A percentile compares a stretch with the other conserved stretches of the same genome.
Conservation (phyloP, 495 filamentous ascomycete species). For the Penicillium verhagenii region DNA sequence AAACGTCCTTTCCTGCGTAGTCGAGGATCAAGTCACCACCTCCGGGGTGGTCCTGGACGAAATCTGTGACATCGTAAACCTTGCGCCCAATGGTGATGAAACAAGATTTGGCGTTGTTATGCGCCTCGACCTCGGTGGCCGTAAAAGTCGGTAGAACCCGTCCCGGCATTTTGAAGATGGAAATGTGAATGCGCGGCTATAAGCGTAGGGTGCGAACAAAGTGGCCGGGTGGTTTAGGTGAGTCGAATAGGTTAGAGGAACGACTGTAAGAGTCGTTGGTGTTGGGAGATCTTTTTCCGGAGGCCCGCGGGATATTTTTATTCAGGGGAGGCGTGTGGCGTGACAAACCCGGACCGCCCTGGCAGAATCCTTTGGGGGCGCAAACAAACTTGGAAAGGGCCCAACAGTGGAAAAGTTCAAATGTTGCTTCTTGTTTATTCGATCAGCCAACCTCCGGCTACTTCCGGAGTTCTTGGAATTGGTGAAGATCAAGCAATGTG, state of each 20-base stretch:
- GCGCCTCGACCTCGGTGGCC: slow-evolving; percentile 71
- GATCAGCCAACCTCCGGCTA: neutral
- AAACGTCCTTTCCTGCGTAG: slow-evolving; percentile 85
- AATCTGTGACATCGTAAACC: slow-evolving; percentile 93
- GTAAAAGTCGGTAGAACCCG: slow-evolving; percentile 77
- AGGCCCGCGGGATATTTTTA: slow-evolving; percentile 14
- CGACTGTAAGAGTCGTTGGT: neutral
- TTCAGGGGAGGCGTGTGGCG: slow-evolving; percentile 28
- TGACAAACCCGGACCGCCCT: slow-evolving; percentile 17
- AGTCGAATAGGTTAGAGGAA: neutral
- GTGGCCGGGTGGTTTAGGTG: neutral
- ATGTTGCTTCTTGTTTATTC: too few species aligned
- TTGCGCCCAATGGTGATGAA: slow-evolving; percentile 88
- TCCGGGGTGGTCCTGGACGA: slow-evolving; percentile 85
- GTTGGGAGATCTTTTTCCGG: slow-evolving; percentile 1
- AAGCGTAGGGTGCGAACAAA: neutral
- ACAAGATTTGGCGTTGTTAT: slow-evolving; percentile 80
- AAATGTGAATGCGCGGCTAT: neutral
- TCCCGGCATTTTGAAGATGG: slow-evolving; percentile 40
- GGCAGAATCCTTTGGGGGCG: too few species aligned
- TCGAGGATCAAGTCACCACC: slow-evolving; percentile 86
- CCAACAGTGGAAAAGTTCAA: too few species aligned
- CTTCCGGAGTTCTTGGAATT: neutral
- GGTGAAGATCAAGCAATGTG: neutral
- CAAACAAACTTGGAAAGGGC: too few species aligned